Base-by-base conservation (phyloP, 2,329 filamentous ascomycete species). In the Neofusicoccum sp. region DNA sequence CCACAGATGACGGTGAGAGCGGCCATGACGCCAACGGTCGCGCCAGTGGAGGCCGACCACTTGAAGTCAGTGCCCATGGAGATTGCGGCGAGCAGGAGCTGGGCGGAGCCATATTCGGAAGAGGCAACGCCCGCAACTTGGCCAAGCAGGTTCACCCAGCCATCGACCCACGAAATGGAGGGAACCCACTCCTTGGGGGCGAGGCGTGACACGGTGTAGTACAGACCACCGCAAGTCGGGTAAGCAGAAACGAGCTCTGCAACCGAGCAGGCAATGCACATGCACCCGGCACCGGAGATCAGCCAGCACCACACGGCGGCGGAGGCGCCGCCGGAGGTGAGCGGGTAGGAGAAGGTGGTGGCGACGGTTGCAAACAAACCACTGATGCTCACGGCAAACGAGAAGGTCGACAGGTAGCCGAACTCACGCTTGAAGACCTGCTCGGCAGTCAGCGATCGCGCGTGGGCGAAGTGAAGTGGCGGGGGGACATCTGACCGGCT, bases 361-460 rank as follows among this genome's bases (percentile, higher is more conserved):
- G 81, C 79, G 62, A 82, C 78, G 7, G 82, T 84, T 30, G 82
- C 77, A 66, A 83, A 85, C 20, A 85, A 75, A 44, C 82, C 83
- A 51, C 76, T 80, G 65, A 86, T 83, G 66, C 78, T 80, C 66
- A 86, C 80, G 54, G 84, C 84, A 66, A 86, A 86, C 58, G 82
- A 85, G 71, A 86, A 84, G 63, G 82, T 83, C 64, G 83, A 84
- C 12, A 82, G 73, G 60, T 83, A 84, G 60, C 79, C 79, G 64
- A 86, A 86, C 66, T 86, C 82, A 64, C 84, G 79, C 70, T 83
- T 83, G 73, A 85, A 84, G 58, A 85, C 83, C 70, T 81, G 67
- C 8, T 4, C 14, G 9, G 6, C 11, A 8, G 28, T 58, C 36
- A 58, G 56, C 20, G 20, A 20, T 31, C 41, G 30, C 14, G 6